Base-by-base conservation (phyloP, 768 basidiomycete genomes). In the Boletus insuetus region DNA sequence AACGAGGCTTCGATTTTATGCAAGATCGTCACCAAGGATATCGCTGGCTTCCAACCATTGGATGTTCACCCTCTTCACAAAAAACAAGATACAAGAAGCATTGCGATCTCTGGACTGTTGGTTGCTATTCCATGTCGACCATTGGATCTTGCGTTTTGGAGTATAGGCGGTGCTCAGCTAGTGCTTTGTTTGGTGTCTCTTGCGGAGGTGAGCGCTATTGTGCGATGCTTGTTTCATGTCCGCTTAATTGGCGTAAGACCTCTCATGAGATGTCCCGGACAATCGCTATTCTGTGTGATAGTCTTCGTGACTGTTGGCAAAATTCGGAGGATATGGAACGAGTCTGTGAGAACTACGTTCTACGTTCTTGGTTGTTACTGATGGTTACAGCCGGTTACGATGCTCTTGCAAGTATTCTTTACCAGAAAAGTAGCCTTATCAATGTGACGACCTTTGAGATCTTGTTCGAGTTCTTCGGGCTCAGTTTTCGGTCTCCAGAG, bases 241-340 rank as follows among this genome's bases (percentile, higher is more conserved):
- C 42, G 8, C 38, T 24, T 43, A 26, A 61, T 20, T 20, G 39
- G 14, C 29, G 43, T 32, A 60, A 92, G 87, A 91, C 84, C 0
- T 72, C 85, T 0, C 89, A 90, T 57, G 91, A 94, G 60, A 62
- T 96, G 3, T 89, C 88, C 1, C 75, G 86, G 16, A 80, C 91
- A 0, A 69, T 94, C 7, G 75, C 84, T 4, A 82, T 94, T 26
- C 70, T 96, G 20, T 80, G 83, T 10, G 92, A 95, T 61, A 83
- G 88, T 3, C 68, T 97, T 43, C 83, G 83, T 59, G 86, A 89
- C 60, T 90, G 84, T 62, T 98, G 95, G 95, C 83, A 91, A 63
- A 93, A 92, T 64, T 94, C 91, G 35, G 94, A 95, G 66, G 95
- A 97, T 61, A 93, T 95, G 87, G 94, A 96, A 66, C 78, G 87